These are phyloP conservation scores for Claviceps pazoutovae DNA, from an alignment of 2,329 filamentous ascomycete species.

Conservation along the genomic window DNA sequence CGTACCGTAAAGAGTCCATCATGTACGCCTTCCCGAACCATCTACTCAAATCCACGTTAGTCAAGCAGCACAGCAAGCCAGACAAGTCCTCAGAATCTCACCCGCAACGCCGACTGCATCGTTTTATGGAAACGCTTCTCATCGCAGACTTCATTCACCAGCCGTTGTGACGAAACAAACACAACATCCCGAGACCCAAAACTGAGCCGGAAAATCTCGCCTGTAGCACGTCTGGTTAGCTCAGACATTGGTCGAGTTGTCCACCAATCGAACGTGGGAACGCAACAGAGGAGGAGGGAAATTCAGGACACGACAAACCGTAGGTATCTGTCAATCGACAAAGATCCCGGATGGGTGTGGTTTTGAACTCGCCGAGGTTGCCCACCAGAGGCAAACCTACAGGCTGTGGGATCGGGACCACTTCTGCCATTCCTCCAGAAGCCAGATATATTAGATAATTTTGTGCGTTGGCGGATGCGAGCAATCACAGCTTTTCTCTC, in stretches of 20 bases:
- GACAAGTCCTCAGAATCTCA: constrained; percentile 10
- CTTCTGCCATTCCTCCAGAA: constrained; percentile 17
- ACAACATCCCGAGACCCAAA: constrained; percentile 33
- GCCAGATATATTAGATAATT: no score
- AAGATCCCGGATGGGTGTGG: constrained; percentile 42
- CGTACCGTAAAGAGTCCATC: constrained; percentile 54
- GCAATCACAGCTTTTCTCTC: no score
- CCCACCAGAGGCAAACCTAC: constrained; percentile 51
- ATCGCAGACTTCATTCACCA: constrained; percentile 51
- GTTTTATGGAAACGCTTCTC: constrained; percentile 52
- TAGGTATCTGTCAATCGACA: constrained; percentile 47
- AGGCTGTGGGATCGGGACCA: constrained; percentile 46
- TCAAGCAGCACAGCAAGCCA: not conserved
- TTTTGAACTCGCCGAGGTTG: constrained; percentile 49
- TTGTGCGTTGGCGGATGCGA: no score
- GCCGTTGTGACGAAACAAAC: constrained; percentile 36
- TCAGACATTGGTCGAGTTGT: no score
- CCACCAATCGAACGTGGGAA: no score
- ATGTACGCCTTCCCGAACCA: constrained; percentile 45
- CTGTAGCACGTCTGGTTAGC: constrained; percentile 17
- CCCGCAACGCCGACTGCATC: constrained; percentile 31
- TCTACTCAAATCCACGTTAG: constrained; percentile 9
- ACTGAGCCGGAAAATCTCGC: constrained; percentile 45
- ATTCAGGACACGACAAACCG: constrained; percentile 26
- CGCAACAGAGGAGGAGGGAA: not conserved